Base-by-base conservation (phyloP, 176 grass and related monocot genomes). In the maize (Zea mays) region DNA sequence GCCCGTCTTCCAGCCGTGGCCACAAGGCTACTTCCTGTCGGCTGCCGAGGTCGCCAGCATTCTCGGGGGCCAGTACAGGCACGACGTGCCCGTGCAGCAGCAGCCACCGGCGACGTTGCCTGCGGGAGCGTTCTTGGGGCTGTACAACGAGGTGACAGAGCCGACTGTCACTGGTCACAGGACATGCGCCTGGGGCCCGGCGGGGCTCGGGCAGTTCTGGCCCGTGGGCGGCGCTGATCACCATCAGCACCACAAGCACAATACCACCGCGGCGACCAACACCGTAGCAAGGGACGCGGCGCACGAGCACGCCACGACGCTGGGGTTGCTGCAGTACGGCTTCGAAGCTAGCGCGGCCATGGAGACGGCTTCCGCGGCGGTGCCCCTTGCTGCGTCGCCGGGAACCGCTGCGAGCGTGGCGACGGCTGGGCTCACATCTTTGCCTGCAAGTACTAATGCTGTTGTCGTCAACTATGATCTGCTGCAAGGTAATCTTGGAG, bases 401-500 rank as follows among this genome's bases (percentile, higher is more conserved):
- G 27, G 27, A 27, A 27, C 27, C 27, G 27, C 27, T 27, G 86
- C 78, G 7, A 82, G 38, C 56, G 43, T 69, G 45, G 62, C 61
- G 54, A 57, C 76, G 6, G 49, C 67, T 39, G 78, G 38, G 10
- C 6, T 82, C 20, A n/a, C 66, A 1, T 50, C 58, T 71, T 72
- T 82, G 58, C 34, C 81, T 70, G 40, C 77, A 15, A 75, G 21
- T 15, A 72, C 48, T 38, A 34, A 62, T 68, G 76, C 69, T 36
- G 54, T 60, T 36, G 12, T 83, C 85, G 62, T 34, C 64, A 71
- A 84, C 48, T 79, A 67, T 33, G 65, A 84, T 81, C 62, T 72
- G 74, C 67, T 90, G 15, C 87, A 92, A 95, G 92, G 96, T 95
- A 35, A 61, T 77, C 15, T 55, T 75, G 20, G 2, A 71, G 3